phyloP scores from a whole-genome alignment of 768 basidiomycete genomes.

The Mycena metata region DNA sequence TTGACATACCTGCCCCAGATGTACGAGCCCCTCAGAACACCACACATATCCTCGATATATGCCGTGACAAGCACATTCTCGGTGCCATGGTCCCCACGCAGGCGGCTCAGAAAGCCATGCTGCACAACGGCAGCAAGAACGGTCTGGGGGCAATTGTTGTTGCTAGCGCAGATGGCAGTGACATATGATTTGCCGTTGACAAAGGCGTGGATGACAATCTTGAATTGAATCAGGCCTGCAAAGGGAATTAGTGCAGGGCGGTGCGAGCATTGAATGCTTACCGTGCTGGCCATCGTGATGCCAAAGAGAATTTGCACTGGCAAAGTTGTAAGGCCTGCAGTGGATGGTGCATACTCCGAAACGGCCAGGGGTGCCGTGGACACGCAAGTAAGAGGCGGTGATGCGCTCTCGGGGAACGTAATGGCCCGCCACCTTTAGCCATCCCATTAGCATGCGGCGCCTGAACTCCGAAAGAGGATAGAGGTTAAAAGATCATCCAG shows the following conservation, averaged over 20 bases:
- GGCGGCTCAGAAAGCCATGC: constrained; percentile 51
- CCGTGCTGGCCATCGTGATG: constrained; percentile 57
- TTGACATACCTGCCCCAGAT: constrained; percentile 26
- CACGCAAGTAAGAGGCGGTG: constrained; percentile 33
- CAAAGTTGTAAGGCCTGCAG: constrained; percentile 48
- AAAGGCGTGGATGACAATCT: constrained; percentile 50
- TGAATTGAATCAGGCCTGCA: constrained; percentile 44
- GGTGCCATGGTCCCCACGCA: constrained; percentile 35
- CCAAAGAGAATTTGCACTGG: constrained; percentile 53
- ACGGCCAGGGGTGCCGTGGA: constrained; percentile 39
- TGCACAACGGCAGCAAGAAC: constrained; percentile 44
- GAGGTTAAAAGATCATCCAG: constrained; percentile 40
- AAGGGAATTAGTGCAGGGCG: background rate
- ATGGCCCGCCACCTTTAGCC: constrained; percentile 40
- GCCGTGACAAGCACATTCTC: constrained; percentile 26
- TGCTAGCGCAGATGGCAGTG: constrained; percentile 49
- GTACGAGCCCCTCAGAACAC: constrained; percentile 8
- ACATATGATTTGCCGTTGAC: constrained; percentile 58
- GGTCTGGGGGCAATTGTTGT: constrained; percentile 57
- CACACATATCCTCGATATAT: constrained; percentile 11
- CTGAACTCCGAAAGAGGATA: constrained; percentile 47
- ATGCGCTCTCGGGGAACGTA: constrained; percentile 39
- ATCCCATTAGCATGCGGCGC: constrained; percentile 42
- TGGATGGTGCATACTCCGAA: constrained; percentile 46
- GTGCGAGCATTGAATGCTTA: constrained; percentile 7